Evolutionary conservation across 768 basidiomycete species (phyloP).

Genomic region (Pleurotus salmoneostramineus): DNA sequence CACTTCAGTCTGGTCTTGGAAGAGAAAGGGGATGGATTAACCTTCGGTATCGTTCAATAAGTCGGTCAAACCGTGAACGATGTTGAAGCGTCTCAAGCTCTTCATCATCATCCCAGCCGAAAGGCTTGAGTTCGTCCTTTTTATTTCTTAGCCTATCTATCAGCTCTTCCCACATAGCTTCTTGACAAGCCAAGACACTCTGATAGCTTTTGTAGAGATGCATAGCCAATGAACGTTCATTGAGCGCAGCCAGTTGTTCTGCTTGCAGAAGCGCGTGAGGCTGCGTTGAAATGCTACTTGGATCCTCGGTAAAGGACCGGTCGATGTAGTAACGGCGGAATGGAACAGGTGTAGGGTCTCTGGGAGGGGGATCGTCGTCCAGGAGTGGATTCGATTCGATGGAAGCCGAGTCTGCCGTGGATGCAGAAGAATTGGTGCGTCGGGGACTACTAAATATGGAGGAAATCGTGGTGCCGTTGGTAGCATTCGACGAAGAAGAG

Average conservation of each 20-base stretch:
- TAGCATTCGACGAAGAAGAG: slow-evolving; percentile 28
- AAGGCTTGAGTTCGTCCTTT: slow-evolving; percentile 44
- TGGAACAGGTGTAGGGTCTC: slow-evolving; percentile 17
- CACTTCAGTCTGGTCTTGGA: not conserved
- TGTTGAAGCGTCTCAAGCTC: slow-evolving; percentile 54
- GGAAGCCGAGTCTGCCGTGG: slow-evolving; percentile 17
- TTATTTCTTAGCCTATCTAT: slow-evolving; percentile 58
- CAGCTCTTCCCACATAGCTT: slow-evolving; percentile 77
- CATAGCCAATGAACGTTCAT: slow-evolving; percentile 64
- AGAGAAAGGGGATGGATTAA: slow-evolving; percentile 21
- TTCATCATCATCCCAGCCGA: slow-evolving; percentile 72
- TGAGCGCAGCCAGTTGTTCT: slow-evolving; percentile 41
- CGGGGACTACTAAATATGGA: slow-evolving; percentile 10
- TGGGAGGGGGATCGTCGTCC: slow-evolving; percentile 12
- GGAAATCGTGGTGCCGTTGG: slow-evolving; percentile 25
- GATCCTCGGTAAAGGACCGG: slow-evolving; percentile 38
- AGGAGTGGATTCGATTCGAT: slow-evolving; percentile 10
- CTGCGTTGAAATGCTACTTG: slow-evolving; percentile 23
- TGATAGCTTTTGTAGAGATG: slow-evolving; percentile 66
- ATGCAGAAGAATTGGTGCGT: slow-evolving; percentile 22
- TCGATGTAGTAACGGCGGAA: slow-evolving; percentile 42
- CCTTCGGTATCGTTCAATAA: slow-evolving; percentile 56
- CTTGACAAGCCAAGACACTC: slow-evolving; percentile 59
- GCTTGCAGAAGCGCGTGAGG: slow-evolving; percentile 34
- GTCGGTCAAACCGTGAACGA: slow-evolving; percentile 54